Base-by-base conservation (phyloP, 2,329 filamentous ascomycete genomes). In the Ophiocordyceps sinensis region DNA sequence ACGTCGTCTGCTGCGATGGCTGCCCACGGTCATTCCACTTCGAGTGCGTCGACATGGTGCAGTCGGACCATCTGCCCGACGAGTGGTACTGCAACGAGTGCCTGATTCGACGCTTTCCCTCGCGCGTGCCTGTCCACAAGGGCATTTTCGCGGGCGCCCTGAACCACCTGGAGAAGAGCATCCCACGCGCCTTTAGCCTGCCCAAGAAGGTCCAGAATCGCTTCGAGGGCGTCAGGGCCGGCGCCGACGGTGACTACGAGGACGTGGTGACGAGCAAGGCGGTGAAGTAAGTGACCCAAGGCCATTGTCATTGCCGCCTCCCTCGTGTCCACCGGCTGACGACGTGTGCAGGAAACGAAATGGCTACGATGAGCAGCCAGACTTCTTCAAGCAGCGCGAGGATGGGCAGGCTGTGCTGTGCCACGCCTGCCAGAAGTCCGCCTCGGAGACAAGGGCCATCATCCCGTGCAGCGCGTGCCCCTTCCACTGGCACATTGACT, bases 21-120 rank as follows among this genome's bases (percentile, higher is more conserved):
- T 98, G 91, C 64, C 76, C 81, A 45, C 78, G 85, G 49, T 85
- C 88, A 6, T 95, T 93, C 62, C 91, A 96, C 62, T 86, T 91
- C 57, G 72, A 76, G 44, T 96, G 91, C 59, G 77, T 91, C 49
- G 82, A 93, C 59, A 87, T 89, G 46, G 82, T 85, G 32, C 67
- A 86, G 49, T 71, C 78, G 42, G 71, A 75, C 39, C 68, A 71
- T 41, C 67, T 81, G 44, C 79, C 80, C 11, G 77, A 84, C 44
- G 82, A 86, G 52, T 96, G 87, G 85, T 91, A 74, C 59, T 96
- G 89, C 64, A 82, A 84, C 52, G 72, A 75, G 48, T 88, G 83
- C 58, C 62, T 72, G 41, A 67, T 70, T 44, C 63, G 60, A 42
- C 64, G 66, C 41, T 66, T 65, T 48, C 70, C 65, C 39, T 66